Base-by-base conservation (phyloP, 179 eudicot species). In the Silene vulgaris region DNA sequence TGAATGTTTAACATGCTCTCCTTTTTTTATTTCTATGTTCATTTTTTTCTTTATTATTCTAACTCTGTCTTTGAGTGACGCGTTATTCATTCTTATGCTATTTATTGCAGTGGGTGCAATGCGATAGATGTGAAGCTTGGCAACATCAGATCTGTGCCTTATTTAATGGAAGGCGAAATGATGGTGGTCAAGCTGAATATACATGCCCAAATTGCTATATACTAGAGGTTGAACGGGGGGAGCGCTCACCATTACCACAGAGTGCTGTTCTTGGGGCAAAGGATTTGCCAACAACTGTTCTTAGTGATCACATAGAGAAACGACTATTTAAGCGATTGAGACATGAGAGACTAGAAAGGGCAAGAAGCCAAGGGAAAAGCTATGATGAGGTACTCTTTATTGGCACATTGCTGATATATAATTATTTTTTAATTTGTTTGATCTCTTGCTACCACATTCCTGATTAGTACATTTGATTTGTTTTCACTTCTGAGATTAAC, bases 111-210 rank as follows among this genome's bases (percentile, higher is more conserved):
- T 96, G 99, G 99, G 99, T 93, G 82, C 98, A 96, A 89, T 96
- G 99, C 81, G 99, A 93, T 77, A 93, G 87, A 78, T 96, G 99
- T 86, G 97, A 96, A 88, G 97, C 97, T 65, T 96, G 99, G 99
- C 99, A 96, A 80, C 99, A 96, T 90, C 99, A 96, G 80, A 90
- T 96, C 17, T 96, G 99, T 83, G 98, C 98, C 23, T 78, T 93
- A 69, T 96, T 96, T 77, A 96, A 93, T 82, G 99, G 97, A 77
- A 87, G 96, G 74, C 90, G 98, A 66, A 91, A 96, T 84, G 95
- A 91, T 83, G 98, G 97, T 79, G 99, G 97, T 48, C 90, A 88
- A 85, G 99, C 98, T 68, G 99, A 96, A 73, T 93, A 96, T 81
- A 93, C 97, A 61, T 96, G 99, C 76, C 99, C 99, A 54, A 90